Conservation (phyloP, 768 basidiomycete genomes). For the Mycena galericulata region DNA sequence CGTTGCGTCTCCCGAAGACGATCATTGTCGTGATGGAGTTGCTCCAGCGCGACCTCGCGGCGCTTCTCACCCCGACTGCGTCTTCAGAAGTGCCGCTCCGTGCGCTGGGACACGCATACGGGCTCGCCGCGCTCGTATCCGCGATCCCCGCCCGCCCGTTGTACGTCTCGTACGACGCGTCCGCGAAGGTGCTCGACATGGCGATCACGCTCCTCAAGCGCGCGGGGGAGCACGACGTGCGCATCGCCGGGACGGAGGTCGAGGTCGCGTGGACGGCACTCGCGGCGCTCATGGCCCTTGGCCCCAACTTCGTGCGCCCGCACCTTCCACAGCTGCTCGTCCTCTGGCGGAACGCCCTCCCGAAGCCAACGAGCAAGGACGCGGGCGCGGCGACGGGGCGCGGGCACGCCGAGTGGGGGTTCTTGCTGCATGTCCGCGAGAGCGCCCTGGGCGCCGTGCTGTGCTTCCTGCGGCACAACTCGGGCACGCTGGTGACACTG, state of each 20-base stretch:
- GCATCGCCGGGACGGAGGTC: slow-evolving; percentile 84
- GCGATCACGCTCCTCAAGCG: slow-evolving; percentile 91
- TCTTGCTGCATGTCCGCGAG: slow-evolving; percentile 91
- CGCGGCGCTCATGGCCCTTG: slow-evolving; percentile 90
- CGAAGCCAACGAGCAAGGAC: slow-evolving; percentile 95
- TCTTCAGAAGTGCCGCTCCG: slow-evolving; percentile 78
- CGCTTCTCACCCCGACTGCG: slow-evolving; percentile 78
- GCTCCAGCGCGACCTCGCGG: slow-evolving; percentile 84
- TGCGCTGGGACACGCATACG: slow-evolving; percentile 89
- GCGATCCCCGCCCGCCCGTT: slow-evolving; percentile 89
- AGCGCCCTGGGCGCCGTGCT: slow-evolving; percentile 90
- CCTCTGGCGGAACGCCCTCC: slow-evolving; percentile 96
- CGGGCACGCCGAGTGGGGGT: slow-evolving; percentile 86
- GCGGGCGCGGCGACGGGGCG: slow-evolving; percentile 59
- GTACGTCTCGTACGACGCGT: slow-evolving; percentile 95
- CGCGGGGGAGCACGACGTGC: slow-evolving; percentile 91
- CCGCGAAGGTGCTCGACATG: slow-evolving; percentile 90
- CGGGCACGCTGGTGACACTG: slow-evolving; percentile 80
- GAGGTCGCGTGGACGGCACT: slow-evolving; percentile 96
- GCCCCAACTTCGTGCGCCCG: slow-evolving; percentile 92
- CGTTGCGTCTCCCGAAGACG: slow-evolving; percentile 83
- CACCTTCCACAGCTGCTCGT: slow-evolving; percentile 95
- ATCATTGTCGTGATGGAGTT: slow-evolving; percentile 83
- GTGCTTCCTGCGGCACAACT: slow-evolving; percentile 88
- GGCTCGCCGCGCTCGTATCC: slow-evolving; percentile 87